phyloP scores from a whole-genome alignment of 2,329 filamentous ascomycete species.

The Plectosphaerella plurivora region DNA sequence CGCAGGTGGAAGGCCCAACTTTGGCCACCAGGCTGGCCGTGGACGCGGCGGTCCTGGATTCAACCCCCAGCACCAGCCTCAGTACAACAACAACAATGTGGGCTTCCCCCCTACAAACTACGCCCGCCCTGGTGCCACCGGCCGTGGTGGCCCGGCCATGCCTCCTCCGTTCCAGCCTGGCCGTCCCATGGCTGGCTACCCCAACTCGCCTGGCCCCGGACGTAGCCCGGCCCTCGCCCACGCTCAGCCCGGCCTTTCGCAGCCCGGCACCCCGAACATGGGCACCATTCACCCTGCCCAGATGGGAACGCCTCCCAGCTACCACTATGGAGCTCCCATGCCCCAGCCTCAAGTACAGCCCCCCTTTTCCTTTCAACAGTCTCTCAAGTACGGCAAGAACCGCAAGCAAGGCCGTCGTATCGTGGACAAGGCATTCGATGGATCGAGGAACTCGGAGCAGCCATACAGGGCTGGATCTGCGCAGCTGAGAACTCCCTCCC shows the following conservation, averaged over 20 bases:
- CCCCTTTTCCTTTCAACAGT: conserved; percentile 32
- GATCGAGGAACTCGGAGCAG: background rate
- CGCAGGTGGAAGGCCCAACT: conserved; percentile 56
- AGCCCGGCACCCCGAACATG: conserved; percentile 69
- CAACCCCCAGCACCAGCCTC: conserved; percentile 38
- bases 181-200: conserved; percentile 36
- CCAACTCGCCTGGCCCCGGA: conserved; percentile 62
- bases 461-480: background rate
- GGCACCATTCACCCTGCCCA: conserved; percentile 38
- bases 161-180: conserved; percentile 39
- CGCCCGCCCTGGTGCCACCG: conserved; percentile 42
- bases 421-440: conserved; percentile 37
- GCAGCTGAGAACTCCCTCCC: conserved; percentile 17
- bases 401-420: conserved; percentile 40
- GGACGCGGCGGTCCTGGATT: conserved; percentile 42
- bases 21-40: conserved; percentile 41
- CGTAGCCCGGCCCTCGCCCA: conserved; percentile 63
- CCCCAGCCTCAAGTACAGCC: conserved; percentile 58
- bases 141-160: conserved; percentile 38
- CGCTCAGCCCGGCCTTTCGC: conserved; percentile 57
- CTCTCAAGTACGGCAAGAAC: conserved; percentile 36
- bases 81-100: conserved; percentile 16
- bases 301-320: conserved; percentile 54
- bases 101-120: conserved; percentile 32
- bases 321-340: conserved; percentile 51